Evolutionary conservation across 352 stramenopile species (phyloP), one percentile per base, ranked within the genome.

Genomic region (Nothophytophthora sp.): DNA sequence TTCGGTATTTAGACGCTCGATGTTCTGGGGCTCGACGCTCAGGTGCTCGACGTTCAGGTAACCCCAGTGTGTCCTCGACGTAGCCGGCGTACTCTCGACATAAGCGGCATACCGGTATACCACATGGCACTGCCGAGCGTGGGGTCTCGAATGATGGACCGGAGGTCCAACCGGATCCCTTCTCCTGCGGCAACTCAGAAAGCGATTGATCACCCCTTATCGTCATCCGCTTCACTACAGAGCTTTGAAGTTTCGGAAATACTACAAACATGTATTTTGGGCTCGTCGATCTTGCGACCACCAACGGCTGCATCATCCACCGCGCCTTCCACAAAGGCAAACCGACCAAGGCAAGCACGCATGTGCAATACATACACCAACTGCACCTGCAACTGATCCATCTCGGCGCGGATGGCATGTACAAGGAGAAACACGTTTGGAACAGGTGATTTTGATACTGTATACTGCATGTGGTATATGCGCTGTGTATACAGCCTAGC

Each of bases 251-350:
- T 58, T 23, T 16, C 50, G 33, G 5, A 50, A 55, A 19, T 55
- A 56, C 18, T 62, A 56, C 38, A 55, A 55, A 25, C 50, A 43
- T 6, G 30, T 51, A 1, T 51, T 55, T 37, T 42, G 45, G 20
- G 44, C 25, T 62, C 4, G 29, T 62, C 11, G 44, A 56, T 40
- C n/a, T 56, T 7, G 53, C 53, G 1, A 55, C 45, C 20, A 33
- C 22, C 11, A 44, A 54, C 34, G 36, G 23, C 12, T 60, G 29
- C 12, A 60, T 43, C 16, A 18, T 53, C n/a, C 38, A 55, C 23
- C 28, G 48, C 4, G 38, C 28, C 1, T 47, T 25, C 19, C 24
- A 22, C 28, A 48, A 47, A 25, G 38, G 35, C 20, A 39, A 41
- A n/a, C n/a, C n/a, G 33, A 43, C 33, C 6, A 41, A 41, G 10